A percentile compares a stretch with the other conserved stretches of the same genome.
Evolutionary conservation across 1,284 basidiomycete genomes (phyloP).

Genomic region (Bjerkandera adusta): DNA sequence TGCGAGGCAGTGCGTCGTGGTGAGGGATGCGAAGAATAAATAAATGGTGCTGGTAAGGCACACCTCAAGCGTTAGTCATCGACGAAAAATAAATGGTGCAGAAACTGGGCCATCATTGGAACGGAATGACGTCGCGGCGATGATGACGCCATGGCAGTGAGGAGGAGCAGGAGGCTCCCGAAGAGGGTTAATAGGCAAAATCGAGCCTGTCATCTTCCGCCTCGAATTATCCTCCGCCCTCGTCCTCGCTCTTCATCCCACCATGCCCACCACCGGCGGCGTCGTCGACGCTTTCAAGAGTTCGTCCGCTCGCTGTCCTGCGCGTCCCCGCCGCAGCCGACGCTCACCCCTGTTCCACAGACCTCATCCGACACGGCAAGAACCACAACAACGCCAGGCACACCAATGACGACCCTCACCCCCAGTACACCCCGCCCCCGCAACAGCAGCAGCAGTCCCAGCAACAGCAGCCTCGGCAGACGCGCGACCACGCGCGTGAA

Average conservation of each 20-base stretch:
- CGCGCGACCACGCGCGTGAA: constrained; percentile 27
- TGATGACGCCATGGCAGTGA: constrained; percentile 17
- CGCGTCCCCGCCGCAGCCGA: neutral
- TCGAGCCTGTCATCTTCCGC: constrained; percentile 2
- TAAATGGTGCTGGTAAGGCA: no score
- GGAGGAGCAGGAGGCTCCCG: constrained; percentile 11
- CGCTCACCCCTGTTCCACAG: constrained; percentile 35
- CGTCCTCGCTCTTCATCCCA: constrained; percentile 11
- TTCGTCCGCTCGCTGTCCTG: constrained; percentile 17
- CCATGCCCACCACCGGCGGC: constrained; percentile 32
- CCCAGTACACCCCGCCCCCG: constrained; percentile 25
- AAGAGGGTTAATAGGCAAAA: constrained; percentile 7
- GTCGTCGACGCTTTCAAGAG: constrained; percentile 37
- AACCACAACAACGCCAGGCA: constrained; percentile 45
- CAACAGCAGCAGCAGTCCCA: constrained; percentile 32
- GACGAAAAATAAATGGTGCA: neutral
- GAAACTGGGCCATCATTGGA: neutral
- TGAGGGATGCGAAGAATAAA: no score
- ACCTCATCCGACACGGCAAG: constrained; percentile 86
- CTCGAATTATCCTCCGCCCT: constrained; percentile 7
- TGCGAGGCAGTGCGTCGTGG: no score
- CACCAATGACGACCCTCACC: constrained; percentile 27
- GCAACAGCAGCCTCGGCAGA: constrained; percentile 28
- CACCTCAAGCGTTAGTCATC: no score
- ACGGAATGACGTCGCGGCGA: constrained; percentile 13